Base-by-base conservation (phyloP, 352 stramenopile species). In the Hyaloperonospora brassicae region DNA sequence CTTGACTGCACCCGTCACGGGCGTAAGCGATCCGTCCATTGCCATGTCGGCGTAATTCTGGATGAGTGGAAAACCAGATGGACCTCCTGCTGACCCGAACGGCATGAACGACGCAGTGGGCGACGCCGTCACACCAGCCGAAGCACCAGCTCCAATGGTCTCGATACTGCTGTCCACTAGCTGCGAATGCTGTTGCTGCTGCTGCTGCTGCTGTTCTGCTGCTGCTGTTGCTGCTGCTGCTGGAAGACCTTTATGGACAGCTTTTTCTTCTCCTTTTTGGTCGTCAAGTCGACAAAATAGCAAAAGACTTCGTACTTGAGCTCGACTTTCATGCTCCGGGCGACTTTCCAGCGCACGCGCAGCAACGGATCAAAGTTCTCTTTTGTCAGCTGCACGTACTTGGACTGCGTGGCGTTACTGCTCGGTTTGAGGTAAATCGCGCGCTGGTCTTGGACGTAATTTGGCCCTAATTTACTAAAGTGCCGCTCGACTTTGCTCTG, bases 401-500 rank as follows among this genome's bases (percentile, higher is more conserved):
- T 89, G 62, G 73, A 84, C 63, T 89, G 78, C 27, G 78, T 89
- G 36, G 78, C 78, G 38, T 89, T 89, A 47, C 69, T 83, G 44
- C 64, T 79, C 14, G 78, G 78, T 36, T 89, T 89, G 50, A 89
- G 68, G 64, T 86, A 89, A 57, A 89, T 85, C 30, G 66, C 78
- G 24, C 78, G 73, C 39, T 70, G 66, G 48, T 86, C 75, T 57
- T 89, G 78, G 22, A 75, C 52, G 59, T 83, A 89, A 42, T 73
- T 72, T 23, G 63, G 0, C 14, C 66, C 76, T 21, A 89, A 61
- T 55, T 52, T 83, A 44, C 12, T 63, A 47, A 41, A 89, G 44
- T 89, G 75, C 44, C 76, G 75, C 64, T 89, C 78, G 23, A 89
- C 62, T 44, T 89, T 86, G 63, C 71, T 86, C 61, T 86, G 76